Evolutionary conservation across 164 flowering plant genomes (phyloP).

Genomic region (Umbilicus rupestris): DNA sequence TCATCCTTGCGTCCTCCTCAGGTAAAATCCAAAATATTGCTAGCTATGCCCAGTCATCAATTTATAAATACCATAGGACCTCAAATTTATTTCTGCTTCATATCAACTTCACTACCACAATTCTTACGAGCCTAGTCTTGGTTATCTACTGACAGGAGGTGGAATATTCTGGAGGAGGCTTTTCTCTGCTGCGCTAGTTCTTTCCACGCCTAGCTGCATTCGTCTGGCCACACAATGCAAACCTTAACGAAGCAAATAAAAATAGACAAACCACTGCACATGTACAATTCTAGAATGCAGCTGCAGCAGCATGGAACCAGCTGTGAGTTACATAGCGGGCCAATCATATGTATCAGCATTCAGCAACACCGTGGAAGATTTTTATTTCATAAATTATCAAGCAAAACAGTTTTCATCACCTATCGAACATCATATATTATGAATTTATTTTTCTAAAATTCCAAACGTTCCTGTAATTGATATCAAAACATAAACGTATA

Average conservation of each 20-base stretch:
- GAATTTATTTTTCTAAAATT: no score
- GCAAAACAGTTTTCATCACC: no score
- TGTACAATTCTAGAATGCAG: neutral
- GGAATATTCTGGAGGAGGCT: slow-evolving; percentile 59
- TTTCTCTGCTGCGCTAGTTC: slow-evolving; percentile 6
- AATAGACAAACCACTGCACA: neutral
- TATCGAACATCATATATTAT: no score
- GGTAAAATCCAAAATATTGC: slow-evolving; percentile 34
- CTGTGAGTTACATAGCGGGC: no score
- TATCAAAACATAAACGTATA: no score
- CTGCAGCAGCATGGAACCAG: neutral
- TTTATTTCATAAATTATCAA: no score
- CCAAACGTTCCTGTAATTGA: no score
- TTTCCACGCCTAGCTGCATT: neutral
- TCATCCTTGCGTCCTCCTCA: slow-evolving; percentile 90
- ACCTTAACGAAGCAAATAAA: neutral
- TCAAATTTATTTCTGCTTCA: neutral
- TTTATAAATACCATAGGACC: neutral
- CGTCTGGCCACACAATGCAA: neutral
- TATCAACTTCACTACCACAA: neutral
- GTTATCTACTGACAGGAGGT: slow-evolving; percentile 37
- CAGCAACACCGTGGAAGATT: no score
- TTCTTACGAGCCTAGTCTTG: neutral
- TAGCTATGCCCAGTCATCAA: neutral
- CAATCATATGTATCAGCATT: no score